phyloP scores from a whole-genome alignment of 495 filamentous ascomycete species.

The Penicillium tannophilum region DNA sequence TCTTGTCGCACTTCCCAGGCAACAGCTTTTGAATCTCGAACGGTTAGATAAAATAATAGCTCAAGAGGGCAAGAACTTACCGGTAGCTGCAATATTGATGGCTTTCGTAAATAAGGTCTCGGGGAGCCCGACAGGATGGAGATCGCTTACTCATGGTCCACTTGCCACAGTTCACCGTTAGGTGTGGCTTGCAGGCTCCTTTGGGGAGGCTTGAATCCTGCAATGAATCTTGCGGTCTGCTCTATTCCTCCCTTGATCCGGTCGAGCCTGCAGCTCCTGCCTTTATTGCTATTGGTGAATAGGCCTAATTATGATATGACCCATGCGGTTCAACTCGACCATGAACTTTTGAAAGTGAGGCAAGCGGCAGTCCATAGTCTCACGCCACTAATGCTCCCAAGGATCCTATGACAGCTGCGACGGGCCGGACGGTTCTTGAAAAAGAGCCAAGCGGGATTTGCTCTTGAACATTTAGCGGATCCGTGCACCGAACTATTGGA shows the following conservation, averaged over 20 bases:
- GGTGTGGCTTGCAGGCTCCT: conserved; percentile 25
- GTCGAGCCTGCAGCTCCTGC: not conserved
- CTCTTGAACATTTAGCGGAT: conserved; percentile 17
- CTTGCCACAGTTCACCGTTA: conserved; percentile 27
- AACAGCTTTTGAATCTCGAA: conserved; percentile 15
- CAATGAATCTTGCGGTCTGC: conserved; percentile 23
- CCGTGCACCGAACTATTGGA: conserved; percentile 35
- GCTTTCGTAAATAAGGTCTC: conserved; percentile 6
- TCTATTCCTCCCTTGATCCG: conserved; percentile 6
- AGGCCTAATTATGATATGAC: not conserved
- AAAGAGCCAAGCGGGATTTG: not conserved
- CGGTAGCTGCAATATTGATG: conserved; percentile 6
- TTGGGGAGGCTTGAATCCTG: conserved; percentile 8
- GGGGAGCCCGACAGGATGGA: conserved; percentile 22
- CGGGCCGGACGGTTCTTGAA: conserved; percentile 11
- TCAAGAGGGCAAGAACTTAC: not conserved
- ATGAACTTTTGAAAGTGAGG: conserved; percentile 4
- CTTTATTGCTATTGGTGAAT: not conserved
- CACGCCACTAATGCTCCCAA: not conserved
- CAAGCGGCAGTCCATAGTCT: not conserved
- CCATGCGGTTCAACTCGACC: not conserved
- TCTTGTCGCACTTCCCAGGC: conserved; percentile 11
- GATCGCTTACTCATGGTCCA: conserved; percentile 8
- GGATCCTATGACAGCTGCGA: conserved; percentile 13
- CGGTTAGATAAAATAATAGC: not conserved